Evolutionary conservation across 1,139 yeast species (phyloP).

Genomic region (Pichia sp.): DNA sequence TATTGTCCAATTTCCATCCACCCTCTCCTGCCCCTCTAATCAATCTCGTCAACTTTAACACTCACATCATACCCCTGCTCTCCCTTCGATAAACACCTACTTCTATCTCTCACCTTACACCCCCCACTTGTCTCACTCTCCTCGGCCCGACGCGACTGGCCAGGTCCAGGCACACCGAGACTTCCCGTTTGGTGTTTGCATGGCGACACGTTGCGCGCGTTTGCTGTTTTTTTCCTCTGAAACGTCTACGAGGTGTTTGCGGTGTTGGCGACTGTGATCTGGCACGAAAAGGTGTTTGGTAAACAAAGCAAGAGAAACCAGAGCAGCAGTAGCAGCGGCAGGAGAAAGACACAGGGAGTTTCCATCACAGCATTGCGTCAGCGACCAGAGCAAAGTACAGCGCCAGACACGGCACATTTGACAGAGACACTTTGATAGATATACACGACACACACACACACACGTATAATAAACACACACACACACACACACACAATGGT

Average conservation of each 20-base stretch:
- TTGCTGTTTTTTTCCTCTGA: background rate
- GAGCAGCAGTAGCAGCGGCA: background rate
- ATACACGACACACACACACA: too few species aligned
- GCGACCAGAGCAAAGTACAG: background rate
- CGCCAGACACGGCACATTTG: background rate
- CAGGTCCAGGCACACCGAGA: background rate
- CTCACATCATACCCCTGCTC: too few species aligned
- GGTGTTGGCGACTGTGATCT: background rate
- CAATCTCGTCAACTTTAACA: too few species aligned
- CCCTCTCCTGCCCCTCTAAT: too few species aligned
- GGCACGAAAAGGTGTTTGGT: background rate
- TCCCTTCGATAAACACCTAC: too few species aligned
- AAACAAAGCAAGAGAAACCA: background rate
- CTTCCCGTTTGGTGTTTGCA: background rate
- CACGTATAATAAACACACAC: too few species aligned
- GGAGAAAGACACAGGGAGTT: too few species aligned
- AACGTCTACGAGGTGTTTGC: background rate
- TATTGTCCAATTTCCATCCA: too few species aligned
- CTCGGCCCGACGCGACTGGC: background rate
- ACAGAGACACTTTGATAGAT: too few species aligned
- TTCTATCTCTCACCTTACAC: background rate
- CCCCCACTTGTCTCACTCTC: background rate
- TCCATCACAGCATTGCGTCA: background rate
- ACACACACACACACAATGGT: conserved; percentile 27
- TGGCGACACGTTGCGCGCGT: background rate